Percentiles rank a stretch among this genome's conserved stretches.
phyloP scores from a whole-genome alignment of 2,329 filamentous ascomycete genomes.

The Fusarium zealandicum region DNA sequence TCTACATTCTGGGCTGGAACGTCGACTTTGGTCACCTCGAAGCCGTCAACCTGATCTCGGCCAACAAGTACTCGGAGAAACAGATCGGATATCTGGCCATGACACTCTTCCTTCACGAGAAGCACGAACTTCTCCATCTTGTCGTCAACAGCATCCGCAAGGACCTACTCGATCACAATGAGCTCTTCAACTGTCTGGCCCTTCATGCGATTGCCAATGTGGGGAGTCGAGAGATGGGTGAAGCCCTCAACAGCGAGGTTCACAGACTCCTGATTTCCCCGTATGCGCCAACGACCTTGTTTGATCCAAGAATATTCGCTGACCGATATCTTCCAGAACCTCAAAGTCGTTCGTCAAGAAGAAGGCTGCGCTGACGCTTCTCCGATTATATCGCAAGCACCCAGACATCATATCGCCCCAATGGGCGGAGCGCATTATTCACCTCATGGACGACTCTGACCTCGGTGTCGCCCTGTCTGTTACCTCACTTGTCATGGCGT shows the following conservation, averaged over 20 bases:
- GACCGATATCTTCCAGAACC: constrained; percentile 43
- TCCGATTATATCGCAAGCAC: constrained; percentile 93
- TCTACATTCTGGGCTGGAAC: constrained; percentile 98
- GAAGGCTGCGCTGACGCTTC: constrained; percentile 92
- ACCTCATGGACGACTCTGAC: constrained; percentile 96
- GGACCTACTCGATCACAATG: constrained; percentile 91
- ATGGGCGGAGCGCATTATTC: constrained; percentile 97
- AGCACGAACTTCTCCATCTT: constrained; percentile 93
- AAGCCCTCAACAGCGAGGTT: constrained; percentile 89
- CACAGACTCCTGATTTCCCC: constrained; percentile 94
- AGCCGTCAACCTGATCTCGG: constrained; percentile 96
- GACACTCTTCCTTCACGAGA: constrained; percentile 94
- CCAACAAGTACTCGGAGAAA: constrained; percentile 97
- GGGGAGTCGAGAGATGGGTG: constrained; percentile 94
- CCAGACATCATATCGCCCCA: constrained; percentile 93
- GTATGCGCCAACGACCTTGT: constrained; percentile 58
- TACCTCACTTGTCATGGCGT: constrained; percentile 91
- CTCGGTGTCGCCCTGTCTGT: constrained; percentile 95
- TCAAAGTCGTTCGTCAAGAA: constrained; percentile 99
- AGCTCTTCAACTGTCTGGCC: constrained; percentile 95
- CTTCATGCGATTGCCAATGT: constrained; percentile 98
- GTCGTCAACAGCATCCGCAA: constrained; percentile 99
- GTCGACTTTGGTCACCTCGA: constrained; percentile 99
- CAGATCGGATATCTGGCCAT: constrained; percentile 99
- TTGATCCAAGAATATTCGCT: constrained; percentile 4